Evolutionary conservation across 2,329 filamentous ascomycete genomes (phyloP).

Genomic region (Salinomyces thailandicus): DNA sequence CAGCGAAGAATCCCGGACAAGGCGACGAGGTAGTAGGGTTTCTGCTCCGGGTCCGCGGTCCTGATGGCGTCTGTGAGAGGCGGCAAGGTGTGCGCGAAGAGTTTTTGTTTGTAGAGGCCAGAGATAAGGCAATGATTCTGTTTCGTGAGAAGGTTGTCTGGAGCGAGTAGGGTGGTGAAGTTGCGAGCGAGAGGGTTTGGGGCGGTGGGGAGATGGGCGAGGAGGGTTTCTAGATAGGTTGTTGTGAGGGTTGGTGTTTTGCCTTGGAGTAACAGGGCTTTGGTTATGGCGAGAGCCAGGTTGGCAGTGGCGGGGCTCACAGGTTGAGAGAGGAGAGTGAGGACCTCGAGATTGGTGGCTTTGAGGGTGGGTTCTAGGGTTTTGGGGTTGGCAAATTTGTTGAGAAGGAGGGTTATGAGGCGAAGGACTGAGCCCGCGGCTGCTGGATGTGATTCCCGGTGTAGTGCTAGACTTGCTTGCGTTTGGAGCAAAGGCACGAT

Average conservation of each 20-base stretch:
- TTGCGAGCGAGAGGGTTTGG: slow-evolving; percentile 41
- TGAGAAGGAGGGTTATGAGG: slow-evolving; percentile 37
- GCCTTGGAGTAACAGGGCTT: slow-evolving; percentile 48
- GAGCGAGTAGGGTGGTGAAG: slow-evolving; percentile 49
- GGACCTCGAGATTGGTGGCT: slow-evolving; percentile 24
- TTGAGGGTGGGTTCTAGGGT: slow-evolving; percentile 28
- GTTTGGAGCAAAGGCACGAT: slow-evolving; percentile 17
- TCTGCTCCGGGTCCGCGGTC: slow-evolving; percentile 33
- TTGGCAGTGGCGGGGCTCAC: slow-evolving; percentile 27
- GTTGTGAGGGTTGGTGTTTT: slow-evolving; percentile 36
- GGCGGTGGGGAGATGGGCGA: slow-evolving; percentile 41
- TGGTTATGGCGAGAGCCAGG: slow-evolving; percentile 50
- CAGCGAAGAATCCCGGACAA: slow-evolving; percentile 51
- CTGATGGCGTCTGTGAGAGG: slow-evolving; percentile 45
- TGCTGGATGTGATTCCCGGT: slow-evolving; percentile 3
- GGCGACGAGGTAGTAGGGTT: slow-evolving; percentile 53
- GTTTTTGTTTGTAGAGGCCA: slow-evolving; percentile 52
- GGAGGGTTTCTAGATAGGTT: slow-evolving; percentile 34
- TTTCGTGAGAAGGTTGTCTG: slow-evolving; percentile 51
- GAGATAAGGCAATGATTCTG: slow-evolving; percentile 53
- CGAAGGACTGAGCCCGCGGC: slow-evolving; percentile 24
- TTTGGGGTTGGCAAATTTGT: slow-evolving; percentile 37
- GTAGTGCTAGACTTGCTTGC: slow-evolving; percentile 14
- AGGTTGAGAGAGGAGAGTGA: slow-evolving; percentile 27
- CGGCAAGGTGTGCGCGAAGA: slow-evolving; percentile 50